Evolutionary conservation across 768 basidiomycete genomes (phyloP).

Genomic region (Mycena albidolilacea): DNA sequence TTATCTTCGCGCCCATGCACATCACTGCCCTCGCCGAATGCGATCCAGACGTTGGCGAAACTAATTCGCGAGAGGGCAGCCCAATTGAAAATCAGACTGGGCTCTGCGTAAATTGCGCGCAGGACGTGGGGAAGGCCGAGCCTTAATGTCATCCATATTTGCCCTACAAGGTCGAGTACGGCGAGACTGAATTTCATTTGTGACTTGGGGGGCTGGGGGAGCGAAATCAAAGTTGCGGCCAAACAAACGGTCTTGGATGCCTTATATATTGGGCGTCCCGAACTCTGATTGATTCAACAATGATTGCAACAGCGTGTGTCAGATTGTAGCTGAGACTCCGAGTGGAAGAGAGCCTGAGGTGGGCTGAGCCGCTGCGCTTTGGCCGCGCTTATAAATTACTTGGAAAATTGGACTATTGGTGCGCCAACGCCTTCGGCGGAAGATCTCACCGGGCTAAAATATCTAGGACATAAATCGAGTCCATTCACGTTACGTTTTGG

Average conservation of each 20-base stretch:
- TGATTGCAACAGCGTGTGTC: too few relatives aligned
- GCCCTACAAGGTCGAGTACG: constrained; percentile 31
- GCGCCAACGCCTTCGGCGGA: too few relatives aligned
- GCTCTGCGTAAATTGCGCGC: constrained; percentile 44
- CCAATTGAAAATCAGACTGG: constrained; percentile 63
- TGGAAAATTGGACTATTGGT: too few relatives aligned
- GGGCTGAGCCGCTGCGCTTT: too few relatives aligned
- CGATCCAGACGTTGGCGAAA: constrained; percentile 70
- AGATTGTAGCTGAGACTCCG: too few relatives aligned
- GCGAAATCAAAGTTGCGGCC: background rate
- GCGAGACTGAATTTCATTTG: constrained; percentile 22
- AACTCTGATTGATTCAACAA: background rate
- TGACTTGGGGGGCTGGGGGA: background rate
- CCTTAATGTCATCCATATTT: constrained; percentile 52
- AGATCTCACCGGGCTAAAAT: too few relatives aligned
- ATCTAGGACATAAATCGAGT: too few relatives aligned
- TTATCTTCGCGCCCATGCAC: constrained; percentile 56
- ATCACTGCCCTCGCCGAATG: constrained; percentile 65
- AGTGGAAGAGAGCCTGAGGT: too few relatives aligned
- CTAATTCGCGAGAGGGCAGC: constrained; percentile 64
- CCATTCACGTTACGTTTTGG: too few relatives aligned
- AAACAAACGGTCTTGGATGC: constrained; percentile 7
- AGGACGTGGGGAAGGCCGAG: constrained; percentile 62
- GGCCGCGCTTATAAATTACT: too few relatives aligned
- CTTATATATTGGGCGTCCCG: constrained; percentile 8